A percentile compares a stretch with the other conserved stretches of the same genome.
Conservation (phyloP, 2,329 filamentous ascomycete species). For the Zymoseptoria crescenta region DNA sequence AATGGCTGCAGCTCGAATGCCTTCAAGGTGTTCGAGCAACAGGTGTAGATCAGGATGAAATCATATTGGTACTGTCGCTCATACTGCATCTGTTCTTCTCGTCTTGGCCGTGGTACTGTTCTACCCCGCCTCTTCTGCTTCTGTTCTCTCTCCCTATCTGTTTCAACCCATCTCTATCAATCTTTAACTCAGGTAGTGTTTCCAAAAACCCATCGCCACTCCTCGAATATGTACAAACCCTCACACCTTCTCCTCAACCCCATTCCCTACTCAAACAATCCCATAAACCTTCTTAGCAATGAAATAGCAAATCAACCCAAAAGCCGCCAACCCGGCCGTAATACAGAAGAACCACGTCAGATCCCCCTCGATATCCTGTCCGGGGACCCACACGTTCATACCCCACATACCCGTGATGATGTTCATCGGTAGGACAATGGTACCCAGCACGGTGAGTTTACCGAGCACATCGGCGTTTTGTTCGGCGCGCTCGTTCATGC, state of each 20-base stretch:
- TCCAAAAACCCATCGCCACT: neutral
- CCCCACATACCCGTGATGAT: constrained; percentile 98
- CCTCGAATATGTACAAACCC: neutral
- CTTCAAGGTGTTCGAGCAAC: too few relatives aligned
- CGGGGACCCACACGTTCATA: constrained; percentile 83
- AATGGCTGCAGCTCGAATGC: too few relatives aligned
- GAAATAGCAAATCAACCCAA: constrained; percentile 71
- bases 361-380: constrained; percentile 66
- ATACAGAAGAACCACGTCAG: constrained; percentile 46
- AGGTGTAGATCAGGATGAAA: too few relatives aligned
- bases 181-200: too few relatives aligned
- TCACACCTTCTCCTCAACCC: neutral
- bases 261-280: constrained; percentile 50
- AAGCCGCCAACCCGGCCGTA: constrained; percentile 66
- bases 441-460: constrained; percentile 90
- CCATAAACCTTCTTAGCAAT: constrained; percentile 78
- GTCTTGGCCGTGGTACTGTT: too few relatives aligned
- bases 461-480: constrained; percentile 91
- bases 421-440: constrained; percentile 97
- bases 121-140: too few relatives aligned
- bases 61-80: too few relatives aligned
- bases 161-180: too few relatives aligned
- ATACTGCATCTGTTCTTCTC: too few relatives aligned
- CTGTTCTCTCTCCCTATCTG: too few relatives aligned
- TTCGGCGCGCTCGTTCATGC: constrained; percentile 96